A percentile compares a stretch with the other conserved stretches of the same genome.
Conservation (phyloP, 2,329 filamentous ascomycete genomes). For the Mycosphaerelloides madeirae region DNA sequence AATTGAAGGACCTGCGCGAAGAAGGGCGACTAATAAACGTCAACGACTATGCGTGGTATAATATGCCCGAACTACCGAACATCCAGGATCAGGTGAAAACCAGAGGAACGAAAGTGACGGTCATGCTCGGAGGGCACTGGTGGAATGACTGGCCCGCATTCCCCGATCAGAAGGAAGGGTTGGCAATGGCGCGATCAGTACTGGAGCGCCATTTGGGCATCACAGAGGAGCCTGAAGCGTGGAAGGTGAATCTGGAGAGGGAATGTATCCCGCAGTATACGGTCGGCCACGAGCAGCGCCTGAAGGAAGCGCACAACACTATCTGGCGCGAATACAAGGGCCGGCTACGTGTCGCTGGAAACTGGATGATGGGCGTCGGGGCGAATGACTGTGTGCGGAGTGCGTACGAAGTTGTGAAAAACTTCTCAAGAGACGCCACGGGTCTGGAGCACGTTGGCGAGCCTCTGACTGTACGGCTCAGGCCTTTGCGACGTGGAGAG, state of each 20-base stretch:
- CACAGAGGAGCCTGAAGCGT: constrained; percentile 55
- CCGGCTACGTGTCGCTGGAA: constrained; percentile 57
- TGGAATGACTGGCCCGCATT: constrained; percentile 64
- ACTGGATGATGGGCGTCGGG: constrained; percentile 45
- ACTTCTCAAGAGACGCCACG: constrained; percentile 31
- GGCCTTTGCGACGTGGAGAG: constrained; percentile 13
- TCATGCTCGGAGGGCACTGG: constrained; percentile 93
- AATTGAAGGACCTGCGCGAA: constrained; percentile 22
- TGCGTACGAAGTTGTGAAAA: constrained; percentile 51
- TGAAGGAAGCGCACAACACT: constrained; percentile 54
- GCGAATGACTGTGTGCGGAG: constrained; percentile 52
- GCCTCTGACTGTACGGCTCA: constrained; percentile 14
- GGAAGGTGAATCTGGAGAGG: constrained; percentile 55
- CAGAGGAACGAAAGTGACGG: constrained; percentile 74
- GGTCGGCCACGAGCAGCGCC: constrained; percentile 66
- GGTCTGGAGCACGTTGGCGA: constrained; percentile 31
- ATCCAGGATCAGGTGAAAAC: constrained; percentile 40
- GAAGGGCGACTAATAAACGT: constrained; percentile 27
- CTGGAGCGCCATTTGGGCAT: constrained; percentile 73
- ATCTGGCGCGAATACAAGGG: constrained; percentile 56
- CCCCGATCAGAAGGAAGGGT: constrained; percentile 62
- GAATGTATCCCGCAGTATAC: constrained; percentile 89
- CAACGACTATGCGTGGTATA: constrained; percentile 33
- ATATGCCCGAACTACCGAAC: constrained; percentile 28
- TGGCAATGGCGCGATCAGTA: constrained; percentile 64